Base-by-base conservation (phyloP, 345 rosid genomes). In the Lepidium didymum region DNA sequence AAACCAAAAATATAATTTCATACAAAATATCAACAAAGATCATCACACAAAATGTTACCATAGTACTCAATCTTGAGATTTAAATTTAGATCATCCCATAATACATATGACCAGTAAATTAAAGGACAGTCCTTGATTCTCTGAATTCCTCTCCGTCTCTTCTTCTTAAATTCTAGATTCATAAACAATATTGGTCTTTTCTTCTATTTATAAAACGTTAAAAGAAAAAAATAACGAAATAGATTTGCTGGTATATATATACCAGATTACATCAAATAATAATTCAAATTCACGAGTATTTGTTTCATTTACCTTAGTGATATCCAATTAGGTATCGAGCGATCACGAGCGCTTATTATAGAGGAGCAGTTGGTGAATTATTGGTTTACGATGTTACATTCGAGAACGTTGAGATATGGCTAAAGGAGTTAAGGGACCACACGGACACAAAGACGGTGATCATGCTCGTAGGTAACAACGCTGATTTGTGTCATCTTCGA, bases 391-490 rank as follows among this genome's bases (percentile, higher is more conserved):
- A 88, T 65, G 91, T 88, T 36, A 90, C 92, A 2, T 90, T 90
- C 8, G 96, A 90, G 64, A 90, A 90, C 58, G 87, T 88, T 25
- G 96, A 82, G 68, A 79, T 92, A 65, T 90, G 96, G 96, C 52
- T 90, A 64, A 90, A 88, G 81, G 92, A 88, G 84, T 87, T 90
- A 47, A 63, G 90, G 23, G 87, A 81, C 74, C 97, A 90, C 69
- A 91, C 96, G 0, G 97, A 91, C 59, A 68, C 90, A 55, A 88
- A 86, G 77, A 88, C 82, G 23, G 92, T 86, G 70, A 85, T 88
- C 19, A 91, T 91, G 97, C 86, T 91, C 8, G 91, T 84, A 1
- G 97, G 96, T 19, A 91, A 91, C 89, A 91, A 88, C 85, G 85
- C 89, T 4, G 97, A 91, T 62, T 78, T 91, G 57, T 77, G 82